These are phyloP conservation scores for Fusarium staphyleae DNA, from an alignment of 2,329 filamentous ascomycete species.

Conservation along the genomic window DNA sequence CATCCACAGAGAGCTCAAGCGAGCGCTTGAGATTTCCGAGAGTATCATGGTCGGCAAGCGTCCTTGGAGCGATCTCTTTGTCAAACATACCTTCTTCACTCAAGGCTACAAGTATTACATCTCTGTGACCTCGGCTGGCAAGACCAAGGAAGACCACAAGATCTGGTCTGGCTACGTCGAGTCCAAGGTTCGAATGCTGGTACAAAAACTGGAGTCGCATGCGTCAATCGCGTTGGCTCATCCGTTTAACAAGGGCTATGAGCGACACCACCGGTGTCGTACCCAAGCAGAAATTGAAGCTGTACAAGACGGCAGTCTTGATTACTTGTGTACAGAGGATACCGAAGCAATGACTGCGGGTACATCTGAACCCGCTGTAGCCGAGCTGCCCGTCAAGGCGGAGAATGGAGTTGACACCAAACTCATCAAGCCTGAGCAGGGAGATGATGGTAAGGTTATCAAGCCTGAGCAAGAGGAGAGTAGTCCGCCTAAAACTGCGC, in stretches of 20 bases:
- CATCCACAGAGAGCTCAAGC: conserved; percentile 81
- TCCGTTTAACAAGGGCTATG: conserved; percentile 92
- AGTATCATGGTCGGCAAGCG: conserved; percentile 79
- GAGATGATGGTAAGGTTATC: conserved; percentile 38
- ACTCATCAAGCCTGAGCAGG: conserved; percentile 47
- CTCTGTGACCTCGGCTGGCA: conserved; percentile 82
- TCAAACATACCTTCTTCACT: conserved; percentile 93
- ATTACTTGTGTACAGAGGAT: conserved; percentile 51
- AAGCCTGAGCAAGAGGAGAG: background rate
- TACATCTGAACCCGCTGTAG: conserved; percentile 25
- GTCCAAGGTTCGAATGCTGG: conserved; percentile 87
- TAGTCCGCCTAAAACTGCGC: too few relatives aligned
- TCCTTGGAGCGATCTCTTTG: conserved; percentile 87
- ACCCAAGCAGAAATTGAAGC: conserved; percentile 59
- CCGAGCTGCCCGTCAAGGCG: conserved; percentile 51
- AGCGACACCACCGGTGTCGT: conserved; percentile 77
- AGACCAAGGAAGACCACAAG: conserved; percentile 82
- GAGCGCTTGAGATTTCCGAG: conserved; percentile 78
- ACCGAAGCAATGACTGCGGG: conserved; percentile 48
- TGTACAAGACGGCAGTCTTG: conserved; percentile 61
- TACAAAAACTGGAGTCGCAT: conserved; percentile 82
- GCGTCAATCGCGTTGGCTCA: conserved; percentile 82
- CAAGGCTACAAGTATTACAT: conserved; percentile 95
- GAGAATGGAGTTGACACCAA: conserved; percentile 52
- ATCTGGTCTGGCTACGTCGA: conserved; percentile 92